phyloP scores from a whole-genome alignment of 257 asterid species.

The Solanum paucissectum region DNA sequence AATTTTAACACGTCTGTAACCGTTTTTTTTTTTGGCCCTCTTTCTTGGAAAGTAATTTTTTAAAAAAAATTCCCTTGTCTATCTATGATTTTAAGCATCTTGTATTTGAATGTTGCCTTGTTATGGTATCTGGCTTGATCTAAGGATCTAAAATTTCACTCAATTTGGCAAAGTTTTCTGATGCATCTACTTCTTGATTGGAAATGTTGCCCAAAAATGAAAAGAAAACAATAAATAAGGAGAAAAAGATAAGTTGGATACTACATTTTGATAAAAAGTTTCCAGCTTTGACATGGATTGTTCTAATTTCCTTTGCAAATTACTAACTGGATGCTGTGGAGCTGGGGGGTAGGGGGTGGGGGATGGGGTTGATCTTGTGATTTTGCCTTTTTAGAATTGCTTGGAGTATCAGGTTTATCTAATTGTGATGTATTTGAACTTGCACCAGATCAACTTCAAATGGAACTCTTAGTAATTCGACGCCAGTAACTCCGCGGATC shows the following conservation, averaged over 20 bases:
- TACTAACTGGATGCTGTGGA: neutral
- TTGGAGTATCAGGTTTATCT: neutral
- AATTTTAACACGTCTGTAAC: neutral
- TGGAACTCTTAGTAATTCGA: conserved; percentile 53
- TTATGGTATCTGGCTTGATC: conserved; percentile 3
- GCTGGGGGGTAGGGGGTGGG: neutral
- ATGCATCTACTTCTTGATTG: neutral
- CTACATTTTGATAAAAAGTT: neutral
- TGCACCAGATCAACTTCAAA: conserved; percentile 45
- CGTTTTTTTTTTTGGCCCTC: neutral
- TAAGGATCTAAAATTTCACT: neutral
- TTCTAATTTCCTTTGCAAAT: neutral
- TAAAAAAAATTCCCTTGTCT: neutral
- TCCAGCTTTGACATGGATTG: neutral
- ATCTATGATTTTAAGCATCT: neutral
- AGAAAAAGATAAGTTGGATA: neutral
- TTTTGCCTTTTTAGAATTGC: neutral
- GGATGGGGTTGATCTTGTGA: neutral
- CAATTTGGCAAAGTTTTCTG: neutral
- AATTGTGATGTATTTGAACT: neutral
- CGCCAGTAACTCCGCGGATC: conserved; percentile 43
- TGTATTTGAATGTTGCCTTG: neutral
- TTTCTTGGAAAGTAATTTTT: neutral
- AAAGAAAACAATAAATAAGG: neutral
- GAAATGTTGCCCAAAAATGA: neutral